Base-by-base conservation (phyloP, 2,329 filamentous ascomycete genomes). In the Bertia moriformis region DNA sequence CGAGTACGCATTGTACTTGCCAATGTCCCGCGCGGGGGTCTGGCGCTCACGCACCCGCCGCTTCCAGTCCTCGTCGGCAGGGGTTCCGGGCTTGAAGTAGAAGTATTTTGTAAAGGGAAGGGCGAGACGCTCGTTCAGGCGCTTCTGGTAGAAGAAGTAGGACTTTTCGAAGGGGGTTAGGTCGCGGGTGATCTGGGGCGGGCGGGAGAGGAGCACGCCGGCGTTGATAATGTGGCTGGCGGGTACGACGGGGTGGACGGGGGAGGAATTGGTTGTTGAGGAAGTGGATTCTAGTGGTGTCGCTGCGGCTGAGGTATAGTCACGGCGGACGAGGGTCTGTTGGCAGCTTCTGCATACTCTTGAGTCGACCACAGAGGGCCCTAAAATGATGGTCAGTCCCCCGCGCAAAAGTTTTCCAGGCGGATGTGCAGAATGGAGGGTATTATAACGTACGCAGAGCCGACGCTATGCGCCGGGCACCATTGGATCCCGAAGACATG, bases 81-180 rank as follows among this genome's bases (percentile, higher is more conserved):
- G 80, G 10, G 88, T 93, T 54, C 85, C 84, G 49, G 78, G 78
- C 67, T 93, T 93, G 73, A 88, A 93, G 71, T 93, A 98, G 63
- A 96, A 91, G 56, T 83, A 83, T 48, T 83, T 77, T 41, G 83
- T 83, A 59, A 96, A 98, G 2, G 88, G 84, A 3, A 91, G 71
- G 15, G 80, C 78, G 39, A 94, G 71, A 33, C 91, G 83, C 67
- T 98, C 91, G 60, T 96, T 94, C 43, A 98, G 71, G 13, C 91
- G 86, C 51, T 89, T 89, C 65, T 98, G 91, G 65, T 98, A 98
- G 57, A 98, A 87, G 68, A 82, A 94, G 63, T 82, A 96, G 46
- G 89, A 71, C 54, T 86, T 83, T 61, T 98, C 91, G 61, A 98
- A 96, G 12, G 84, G 70, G 22, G 83, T 83, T 40, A 89, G 78